Evolutionary conservation across 441 rosid species (phyloP).

Genomic region (Lepidium campestre): DNA sequence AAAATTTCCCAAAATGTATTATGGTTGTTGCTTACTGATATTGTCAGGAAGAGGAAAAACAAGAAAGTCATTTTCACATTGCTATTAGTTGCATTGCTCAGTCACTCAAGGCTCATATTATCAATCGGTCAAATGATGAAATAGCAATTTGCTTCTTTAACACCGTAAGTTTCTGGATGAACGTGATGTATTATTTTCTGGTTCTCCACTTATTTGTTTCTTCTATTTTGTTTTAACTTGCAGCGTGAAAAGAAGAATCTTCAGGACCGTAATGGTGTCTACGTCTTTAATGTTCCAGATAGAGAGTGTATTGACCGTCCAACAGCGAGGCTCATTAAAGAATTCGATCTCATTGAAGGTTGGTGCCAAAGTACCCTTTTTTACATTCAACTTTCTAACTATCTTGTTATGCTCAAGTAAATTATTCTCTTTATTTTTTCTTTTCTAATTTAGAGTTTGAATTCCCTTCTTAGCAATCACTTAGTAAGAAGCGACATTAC

Average conservation of each 20-base stretch:
- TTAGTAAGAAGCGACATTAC: background rate
- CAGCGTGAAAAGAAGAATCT: slow-evolving; percentile 89
- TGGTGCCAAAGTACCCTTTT: slow-evolving; percentile 5
- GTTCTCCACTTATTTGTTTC: background rate
- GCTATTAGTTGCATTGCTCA: slow-evolving; percentile 68
- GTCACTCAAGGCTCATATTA: slow-evolving; percentile 75
- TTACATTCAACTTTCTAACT: background rate
- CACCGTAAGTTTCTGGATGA: slow-evolving; percentile 54
- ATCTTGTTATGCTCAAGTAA: background rate
- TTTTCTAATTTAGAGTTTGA: background rate
- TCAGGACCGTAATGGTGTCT: slow-evolving; percentile 74
- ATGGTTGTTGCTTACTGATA: background rate
- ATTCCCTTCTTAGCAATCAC: background rate
- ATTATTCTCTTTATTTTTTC: background rate
- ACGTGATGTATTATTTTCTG: background rate
- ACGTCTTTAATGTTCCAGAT: slow-evolving; percentile 67
- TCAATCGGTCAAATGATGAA: slow-evolving; percentile 76
- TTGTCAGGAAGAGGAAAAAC: slow-evolving; percentile 52
- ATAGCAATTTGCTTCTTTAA: slow-evolving; percentile 88
- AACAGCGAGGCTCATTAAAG: slow-evolving; percentile 82
- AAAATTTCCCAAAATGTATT: background rate
- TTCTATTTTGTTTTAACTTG: slow-evolving; percentile 29
- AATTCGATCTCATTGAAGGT: slow-evolving; percentile 70
- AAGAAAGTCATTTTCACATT: slow-evolving; percentile 68
- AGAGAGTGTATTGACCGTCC: slow-evolving; percentile 78